A percentile compares a stretch with the other conserved stretches of the same genome.
Conservation (phyloP, 352 stramenopile genomes). For the Phytophthora sansomeana region DNA sequence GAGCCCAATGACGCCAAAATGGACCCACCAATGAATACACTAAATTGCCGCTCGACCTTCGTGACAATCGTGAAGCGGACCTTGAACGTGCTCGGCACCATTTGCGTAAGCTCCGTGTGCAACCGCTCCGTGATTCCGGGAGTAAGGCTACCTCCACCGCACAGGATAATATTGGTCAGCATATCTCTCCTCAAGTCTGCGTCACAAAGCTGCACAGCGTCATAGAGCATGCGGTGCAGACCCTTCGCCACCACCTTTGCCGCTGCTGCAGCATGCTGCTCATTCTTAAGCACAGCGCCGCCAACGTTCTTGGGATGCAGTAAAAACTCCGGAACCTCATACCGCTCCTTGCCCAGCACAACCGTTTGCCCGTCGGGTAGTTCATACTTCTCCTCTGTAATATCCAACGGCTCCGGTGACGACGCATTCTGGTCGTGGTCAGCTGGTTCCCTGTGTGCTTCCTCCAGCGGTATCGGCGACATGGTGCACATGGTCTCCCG, state of each 20-base stretch:
- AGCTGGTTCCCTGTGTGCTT: slow-evolving; percentile 42
- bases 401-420: slow-evolving; percentile 26
- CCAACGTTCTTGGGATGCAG: slow-evolving; percentile 73
- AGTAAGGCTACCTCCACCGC: slow-evolving; percentile 78
- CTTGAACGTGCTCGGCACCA: slow-evolving; percentile 89
- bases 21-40: slow-evolving; percentile 88
- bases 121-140: slow-evolving; percentile 83
- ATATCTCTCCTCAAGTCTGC: slow-evolving; percentile 85
- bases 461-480: slow-evolving; percentile 55
- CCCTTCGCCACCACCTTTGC: slow-evolving; percentile 67
- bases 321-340: slow-evolving; percentile 78
- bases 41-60: slow-evolving; percentile 89
- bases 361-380: slow-evolving; percentile 81
- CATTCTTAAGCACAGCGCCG: slow-evolving; percentile 50
- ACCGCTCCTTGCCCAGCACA: slow-evolving; percentile 72
- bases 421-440: slow-evolving; percentile 29
- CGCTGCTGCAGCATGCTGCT: slow-evolving; percentile 55
- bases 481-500: slow-evolving; percentile 66
- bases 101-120: slow-evolving; percentile 75
- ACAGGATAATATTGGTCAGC: slow-evolving; percentile 90
- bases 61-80: slow-evolving; percentile 86
- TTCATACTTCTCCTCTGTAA: slow-evolving; percentile 66
- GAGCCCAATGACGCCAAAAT: slow-evolving; percentile 89
- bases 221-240: slow-evolving; percentile 83
- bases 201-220: slow-evolving; percentile 85